phyloP scores from a whole-genome alignment of 495 filamentous ascomycete species.

The Aspergillus olivimuriae region DNA sequence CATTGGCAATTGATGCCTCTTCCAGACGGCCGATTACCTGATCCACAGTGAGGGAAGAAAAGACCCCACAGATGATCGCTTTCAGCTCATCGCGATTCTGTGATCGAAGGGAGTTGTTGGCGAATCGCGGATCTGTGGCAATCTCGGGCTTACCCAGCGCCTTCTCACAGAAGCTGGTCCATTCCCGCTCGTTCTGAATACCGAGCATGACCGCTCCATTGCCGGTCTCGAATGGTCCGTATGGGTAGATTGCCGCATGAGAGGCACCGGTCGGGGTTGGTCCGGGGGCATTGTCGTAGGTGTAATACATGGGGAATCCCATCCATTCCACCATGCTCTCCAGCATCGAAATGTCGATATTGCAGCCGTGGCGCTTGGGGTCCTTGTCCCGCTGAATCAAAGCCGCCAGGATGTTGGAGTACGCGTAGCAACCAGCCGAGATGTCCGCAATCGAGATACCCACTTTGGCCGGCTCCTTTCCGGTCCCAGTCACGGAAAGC shows the following conservation, averaged over 20 bases:
- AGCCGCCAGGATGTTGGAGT: conserved; percentile 43
- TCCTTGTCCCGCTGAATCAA: conserved; percentile 39
- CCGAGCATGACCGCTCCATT: conserved; percentile 46
- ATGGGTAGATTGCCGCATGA: conserved; percentile 47
- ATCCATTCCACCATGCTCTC: conserved; percentile 53
- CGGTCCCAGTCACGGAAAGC: conserved; percentile 43
- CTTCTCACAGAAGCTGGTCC: conserved; percentile 37
- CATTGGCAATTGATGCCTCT: conserved; percentile 38
- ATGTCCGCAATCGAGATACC: conserved; percentile 50
- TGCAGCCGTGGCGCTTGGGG: conserved; percentile 26
- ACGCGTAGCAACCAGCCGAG: conserved; percentile 44
- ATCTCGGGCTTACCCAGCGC: conserved; percentile 29
- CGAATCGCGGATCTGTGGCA: conserved; percentile 28
- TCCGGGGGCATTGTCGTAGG: conserved; percentile 30
- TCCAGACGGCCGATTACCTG: conserved; percentile 28
- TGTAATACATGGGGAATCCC: conserved; percentile 49
- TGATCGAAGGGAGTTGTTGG: conserved; percentile 26
- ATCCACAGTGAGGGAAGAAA: conserved; percentile 22
- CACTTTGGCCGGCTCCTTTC: conserved; percentile 41
- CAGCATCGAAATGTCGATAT: conserved; percentile 48
- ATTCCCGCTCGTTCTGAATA: conserved; percentile 49
- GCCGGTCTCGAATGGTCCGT: conserved; percentile 45
- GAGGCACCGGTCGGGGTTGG: conserved; percentile 40
- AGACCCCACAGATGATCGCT: conserved; percentile 22
- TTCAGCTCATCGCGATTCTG: conserved; percentile 31